These are phyloP conservation scores for Spencermartinsiella ligniputridi DNA, from an alignment of 1,139 yeast species.

Conservation along the genomic window DNA sequence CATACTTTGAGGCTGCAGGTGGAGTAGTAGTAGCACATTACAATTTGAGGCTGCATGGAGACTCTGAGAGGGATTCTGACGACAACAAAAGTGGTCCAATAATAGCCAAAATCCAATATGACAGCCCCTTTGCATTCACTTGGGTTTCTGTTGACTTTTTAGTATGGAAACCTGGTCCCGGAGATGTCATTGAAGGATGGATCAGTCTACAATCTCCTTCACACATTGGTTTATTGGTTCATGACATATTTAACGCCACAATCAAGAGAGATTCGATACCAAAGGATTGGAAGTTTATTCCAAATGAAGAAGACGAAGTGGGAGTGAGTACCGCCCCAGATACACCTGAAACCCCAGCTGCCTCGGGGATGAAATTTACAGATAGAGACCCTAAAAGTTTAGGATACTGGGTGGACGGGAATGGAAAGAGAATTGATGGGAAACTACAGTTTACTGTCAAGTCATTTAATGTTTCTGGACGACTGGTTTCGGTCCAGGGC, in stretches of 20 bases:
- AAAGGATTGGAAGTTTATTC: constrained; percentile 72
- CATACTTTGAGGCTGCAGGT: constrained; percentile 62
- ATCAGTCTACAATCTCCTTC: constrained; percentile 92
- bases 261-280: constrained; percentile 85
- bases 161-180: constrained; percentile 84
- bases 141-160: constrained; percentile 85
- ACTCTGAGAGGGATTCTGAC: constrained; percentile 28
- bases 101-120: constrained; percentile 66
- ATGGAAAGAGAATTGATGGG: constrained; percentile 73
- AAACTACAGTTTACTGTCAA: constrained; percentile 70
- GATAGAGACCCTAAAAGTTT: constrained; percentile 45
- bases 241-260: constrained; percentile 92
- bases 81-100: constrained; percentile 30
- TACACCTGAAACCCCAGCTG: constrained; percentile 1
- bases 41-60: constrained; percentile 48
- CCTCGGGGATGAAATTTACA: constrained; percentile 6
- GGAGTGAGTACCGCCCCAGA: constrained; percentile 4
- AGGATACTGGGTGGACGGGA: constrained; percentile 83
- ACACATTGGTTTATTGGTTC: constrained; percentile 84
- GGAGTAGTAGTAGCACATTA: constrained; percentile 84
- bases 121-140: constrained; percentile 81
- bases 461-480: constrained; percentile 70
- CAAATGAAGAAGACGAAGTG: constrained; percentile 63
- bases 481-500: constrained; percentile 81
- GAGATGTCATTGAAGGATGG: constrained; percentile 81